phyloP scores from a whole-genome alignment of 2,329 filamentous ascomycete species.

The Trichophyton benhamiae region DNA sequence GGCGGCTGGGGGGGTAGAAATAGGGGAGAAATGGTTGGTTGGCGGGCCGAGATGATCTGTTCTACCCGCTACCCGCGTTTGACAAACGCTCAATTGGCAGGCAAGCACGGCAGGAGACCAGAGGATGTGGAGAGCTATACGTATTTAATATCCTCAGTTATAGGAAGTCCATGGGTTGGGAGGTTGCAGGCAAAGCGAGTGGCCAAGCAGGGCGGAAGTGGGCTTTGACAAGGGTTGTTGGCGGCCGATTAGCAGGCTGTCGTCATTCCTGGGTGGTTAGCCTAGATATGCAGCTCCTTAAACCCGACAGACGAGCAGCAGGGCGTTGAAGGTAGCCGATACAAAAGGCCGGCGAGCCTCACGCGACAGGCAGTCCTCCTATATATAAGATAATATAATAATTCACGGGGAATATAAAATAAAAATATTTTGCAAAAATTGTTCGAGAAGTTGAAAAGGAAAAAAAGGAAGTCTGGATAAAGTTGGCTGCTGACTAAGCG shows the following conservation, averaged over 20 bases:
- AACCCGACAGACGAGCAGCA: too few species aligned
- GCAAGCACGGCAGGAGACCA: neutral
- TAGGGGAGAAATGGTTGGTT: neutral
- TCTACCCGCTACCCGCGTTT: neutral
- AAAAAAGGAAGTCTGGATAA: neutral
- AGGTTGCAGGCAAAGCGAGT: neutral
- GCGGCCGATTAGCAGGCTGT: neutral
- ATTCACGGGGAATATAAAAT: too few species aligned
- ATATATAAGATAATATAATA: neutral
- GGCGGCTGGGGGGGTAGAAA: neutral
- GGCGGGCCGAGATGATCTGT: neutral
- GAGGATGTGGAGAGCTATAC: neutral
- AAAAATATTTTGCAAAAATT: neutral
- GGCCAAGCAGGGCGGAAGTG: neutral
- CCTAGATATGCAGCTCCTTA: neutral
- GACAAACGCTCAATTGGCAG: neutral
- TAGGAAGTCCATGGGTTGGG: neutral
- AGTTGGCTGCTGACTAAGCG: neutral
- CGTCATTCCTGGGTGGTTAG: neutral
- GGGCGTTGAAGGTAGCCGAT: neutral
- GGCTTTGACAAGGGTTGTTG: neutral
- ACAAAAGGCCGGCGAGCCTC: neutral
- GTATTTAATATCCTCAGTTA: neutral
- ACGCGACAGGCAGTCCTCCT: neutral
- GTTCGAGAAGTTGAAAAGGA: neutral